Conservation (phyloP, 1,284 basidiomycete species). For the Naganishia albida region DNA sequence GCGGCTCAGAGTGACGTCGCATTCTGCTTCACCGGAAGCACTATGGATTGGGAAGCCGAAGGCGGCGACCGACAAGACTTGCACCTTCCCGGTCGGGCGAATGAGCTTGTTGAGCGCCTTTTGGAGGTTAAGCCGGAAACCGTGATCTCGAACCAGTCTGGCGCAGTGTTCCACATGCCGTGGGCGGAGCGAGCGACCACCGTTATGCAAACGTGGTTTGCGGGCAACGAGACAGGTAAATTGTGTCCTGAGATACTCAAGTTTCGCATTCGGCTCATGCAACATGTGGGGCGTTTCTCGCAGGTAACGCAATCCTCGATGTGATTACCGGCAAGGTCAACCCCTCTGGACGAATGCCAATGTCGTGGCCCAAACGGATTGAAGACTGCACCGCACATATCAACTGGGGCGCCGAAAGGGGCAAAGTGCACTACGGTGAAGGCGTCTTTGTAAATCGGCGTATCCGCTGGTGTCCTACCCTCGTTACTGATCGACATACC, state of each 20-base stretch:
- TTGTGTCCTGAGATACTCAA: too few relatives aligned
- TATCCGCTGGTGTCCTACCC: neutral
- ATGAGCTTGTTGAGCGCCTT: constrained; percentile 38
- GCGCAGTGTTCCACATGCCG: constrained; percentile 36
- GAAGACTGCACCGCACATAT: constrained; percentile 41
- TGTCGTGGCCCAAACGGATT: constrained; percentile 42
- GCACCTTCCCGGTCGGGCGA: constrained; percentile 34
- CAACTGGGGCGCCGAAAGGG: constrained; percentile 33
- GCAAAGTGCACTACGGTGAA: constrained; percentile 30
- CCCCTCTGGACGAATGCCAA: constrained; percentile 46
- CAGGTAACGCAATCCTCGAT: constrained; percentile 43
- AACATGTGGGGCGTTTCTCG: constrained; percentile 16
- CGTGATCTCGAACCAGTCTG: constrained; percentile 41
- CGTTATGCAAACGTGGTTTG: constrained; percentile 39
- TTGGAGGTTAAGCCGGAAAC: constrained; percentile 40
- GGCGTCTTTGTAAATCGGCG: constrained; percentile 23
- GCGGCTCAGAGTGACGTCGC: constrained; percentile 38
- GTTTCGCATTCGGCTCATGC: neutral
- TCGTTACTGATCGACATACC: neutral
- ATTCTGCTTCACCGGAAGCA: constrained; percentile 37
- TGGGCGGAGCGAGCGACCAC: constrained; percentile 37
- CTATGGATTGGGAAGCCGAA: constrained; percentile 44
- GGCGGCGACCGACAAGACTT: constrained; percentile 40
- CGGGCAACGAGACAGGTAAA: constrained; percentile 1
- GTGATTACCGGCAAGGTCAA: constrained; percentile 47